Conservation (phyloP, 352 stramenopile species). For the Saprolegnia diclina region DNA sequence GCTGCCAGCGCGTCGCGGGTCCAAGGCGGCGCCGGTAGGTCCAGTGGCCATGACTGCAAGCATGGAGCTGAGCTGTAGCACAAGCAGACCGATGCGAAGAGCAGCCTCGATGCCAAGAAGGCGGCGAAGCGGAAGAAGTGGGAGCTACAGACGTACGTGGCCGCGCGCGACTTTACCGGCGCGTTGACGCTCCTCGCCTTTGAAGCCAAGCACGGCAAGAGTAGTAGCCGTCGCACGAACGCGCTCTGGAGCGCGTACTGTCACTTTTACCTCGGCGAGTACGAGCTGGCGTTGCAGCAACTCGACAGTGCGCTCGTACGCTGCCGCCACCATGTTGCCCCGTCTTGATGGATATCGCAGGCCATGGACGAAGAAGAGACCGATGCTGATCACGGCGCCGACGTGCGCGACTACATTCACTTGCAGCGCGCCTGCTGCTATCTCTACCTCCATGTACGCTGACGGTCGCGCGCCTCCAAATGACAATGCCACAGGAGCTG, state of each 20-base stretch:
- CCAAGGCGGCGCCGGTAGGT: neutral
- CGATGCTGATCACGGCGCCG: slow-evolving; percentile 33
- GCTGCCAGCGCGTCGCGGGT: neutral
- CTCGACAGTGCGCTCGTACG: slow-evolving; percentile 48
- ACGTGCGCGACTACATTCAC: slow-evolving; percentile 45
- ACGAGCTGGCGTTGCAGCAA: slow-evolving; percentile 35
- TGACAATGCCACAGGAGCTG: neutral
- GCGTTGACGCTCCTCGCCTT: slow-evolving; percentile 39
- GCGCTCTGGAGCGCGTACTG: slow-evolving; percentile 72
- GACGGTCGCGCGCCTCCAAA: neutral
- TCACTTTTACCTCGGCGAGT: slow-evolving; percentile 53
- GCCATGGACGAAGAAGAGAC: slow-evolving; percentile 20
- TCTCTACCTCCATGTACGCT: slow-evolving; percentile 17
- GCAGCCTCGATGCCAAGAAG: slow-evolving; percentile 7
- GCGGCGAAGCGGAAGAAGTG: slow-evolving; percentile 15
- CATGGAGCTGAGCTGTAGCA: neutral
- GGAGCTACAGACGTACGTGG: slow-evolving; percentile 44
- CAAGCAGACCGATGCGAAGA: neutral
- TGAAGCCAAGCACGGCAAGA: slow-evolving; percentile 27
- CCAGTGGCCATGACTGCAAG: neutral
- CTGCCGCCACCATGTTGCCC: neutral
- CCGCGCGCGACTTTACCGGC: slow-evolving; percentile 40
- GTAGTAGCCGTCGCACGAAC: slow-evolving; percentile 26
- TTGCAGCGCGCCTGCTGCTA: slow-evolving; percentile 37
- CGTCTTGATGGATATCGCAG: neutral